Evolutionary conservation across 2,329 filamentous ascomycete genomes (phyloP).

Genomic region (Tolypocladium nubicola): DNA sequence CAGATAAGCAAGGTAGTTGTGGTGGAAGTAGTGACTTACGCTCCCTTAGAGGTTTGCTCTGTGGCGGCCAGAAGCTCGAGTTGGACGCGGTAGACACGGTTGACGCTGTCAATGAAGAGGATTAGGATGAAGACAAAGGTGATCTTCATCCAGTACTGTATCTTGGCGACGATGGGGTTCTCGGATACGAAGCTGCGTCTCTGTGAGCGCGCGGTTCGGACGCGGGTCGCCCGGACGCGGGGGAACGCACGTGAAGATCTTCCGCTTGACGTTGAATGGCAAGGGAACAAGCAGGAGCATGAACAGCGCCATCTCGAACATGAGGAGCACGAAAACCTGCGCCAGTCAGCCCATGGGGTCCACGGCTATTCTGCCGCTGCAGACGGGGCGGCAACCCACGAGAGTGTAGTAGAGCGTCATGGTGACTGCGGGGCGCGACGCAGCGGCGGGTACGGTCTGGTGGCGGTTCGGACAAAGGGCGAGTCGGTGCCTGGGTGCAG

Average conservation of each 20-base stretch:
- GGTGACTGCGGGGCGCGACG: constrained; percentile 17
- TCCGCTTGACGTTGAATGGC: constrained; percentile 76
- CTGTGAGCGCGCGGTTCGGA: neutral
- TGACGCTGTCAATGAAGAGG: constrained; percentile 93
- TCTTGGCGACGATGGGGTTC: constrained; percentile 71
- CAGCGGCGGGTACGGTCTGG: neutral
- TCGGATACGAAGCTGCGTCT: constrained; percentile 76
- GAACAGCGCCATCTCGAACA: constrained; percentile 76
- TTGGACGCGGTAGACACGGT: constrained; percentile 93
- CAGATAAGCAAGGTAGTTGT: neutral
- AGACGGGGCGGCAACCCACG: constrained; percentile 21
- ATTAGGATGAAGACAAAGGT: constrained; percentile 99
- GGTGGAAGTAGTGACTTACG: constrained; percentile 30
- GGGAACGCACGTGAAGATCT: constrained; percentile 61
- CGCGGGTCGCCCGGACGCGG: neutral
- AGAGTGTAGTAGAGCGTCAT: constrained; percentile 51
- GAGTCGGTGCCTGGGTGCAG: neutral
- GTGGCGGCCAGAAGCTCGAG: constrained; percentile 67
- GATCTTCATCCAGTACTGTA: constrained; percentile 98
- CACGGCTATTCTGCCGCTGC: neutral
- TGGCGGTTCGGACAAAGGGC: neutral
- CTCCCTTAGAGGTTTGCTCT: constrained; percentile 38
- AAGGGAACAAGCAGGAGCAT: constrained; percentile 75
- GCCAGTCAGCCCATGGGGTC: constrained; percentile 9
- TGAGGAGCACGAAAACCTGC: constrained; percentile 73